Percentiles rank a stretch among this genome's conserved stretches.
Evolutionary conservation across 768 basidiomycete species (phyloP).

Genomic region (Suillus ampliporus): DNA sequence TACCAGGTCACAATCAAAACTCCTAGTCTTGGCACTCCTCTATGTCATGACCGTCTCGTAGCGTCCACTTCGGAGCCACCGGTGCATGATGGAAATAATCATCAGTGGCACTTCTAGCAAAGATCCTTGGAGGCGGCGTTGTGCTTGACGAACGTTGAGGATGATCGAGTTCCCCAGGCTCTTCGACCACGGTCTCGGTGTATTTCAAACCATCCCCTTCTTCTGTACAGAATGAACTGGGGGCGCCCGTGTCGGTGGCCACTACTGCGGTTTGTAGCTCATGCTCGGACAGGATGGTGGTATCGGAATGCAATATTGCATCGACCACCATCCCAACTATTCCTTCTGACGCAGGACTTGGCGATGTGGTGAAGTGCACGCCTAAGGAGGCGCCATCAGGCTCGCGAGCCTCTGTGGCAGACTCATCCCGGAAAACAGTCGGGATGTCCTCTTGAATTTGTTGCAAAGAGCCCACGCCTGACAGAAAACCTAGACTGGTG

Average conservation of each 20-base stretch:
- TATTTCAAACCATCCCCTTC: not conserved
- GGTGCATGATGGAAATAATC: not conserved
- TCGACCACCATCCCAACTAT: no score
- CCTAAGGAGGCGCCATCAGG: not conserved
- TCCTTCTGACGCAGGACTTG: not conserved
- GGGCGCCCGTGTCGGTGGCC: not conserved
- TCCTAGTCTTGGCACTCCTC: not conserved
- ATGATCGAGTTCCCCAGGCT: not conserved
- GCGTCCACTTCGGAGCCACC: not conserved
- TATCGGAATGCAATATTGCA: not conserved
- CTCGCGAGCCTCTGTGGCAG: not conserved
- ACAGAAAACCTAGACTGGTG: no score
- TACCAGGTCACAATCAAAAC: not conserved
- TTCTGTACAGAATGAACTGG: not conserved
- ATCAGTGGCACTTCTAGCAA: not conserved
- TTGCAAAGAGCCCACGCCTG: not conserved
- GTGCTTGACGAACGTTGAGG: not conserved
- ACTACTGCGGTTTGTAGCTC: not conserved
- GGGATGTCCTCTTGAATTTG: not conserved
- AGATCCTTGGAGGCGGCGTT: not conserved
- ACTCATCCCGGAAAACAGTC: not conserved
- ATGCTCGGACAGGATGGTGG: not conserved
- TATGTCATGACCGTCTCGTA: not conserved
- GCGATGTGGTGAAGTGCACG: not conserved
- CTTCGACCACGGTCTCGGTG: not conserved